phyloP scores from a whole-genome alignment of 1,139 yeast genomes.

The Nematodospora anomalae region DNA sequence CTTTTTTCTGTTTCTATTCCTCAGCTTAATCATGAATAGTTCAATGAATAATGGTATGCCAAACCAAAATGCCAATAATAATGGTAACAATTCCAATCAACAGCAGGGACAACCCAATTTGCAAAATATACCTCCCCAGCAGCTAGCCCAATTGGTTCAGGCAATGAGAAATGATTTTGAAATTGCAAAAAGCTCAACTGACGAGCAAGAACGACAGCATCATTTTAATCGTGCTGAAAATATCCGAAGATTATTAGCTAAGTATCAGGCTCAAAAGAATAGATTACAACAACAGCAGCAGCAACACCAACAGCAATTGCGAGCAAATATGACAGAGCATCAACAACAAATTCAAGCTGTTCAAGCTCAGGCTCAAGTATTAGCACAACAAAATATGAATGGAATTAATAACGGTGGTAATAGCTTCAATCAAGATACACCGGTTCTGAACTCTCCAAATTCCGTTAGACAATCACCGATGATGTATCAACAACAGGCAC shows the following conservation, averaged over 20 bases:
- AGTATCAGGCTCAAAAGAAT: conserved; percentile 43
- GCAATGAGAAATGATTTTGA: conserved; percentile 61
- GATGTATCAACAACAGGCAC: conserved; percentile 11
- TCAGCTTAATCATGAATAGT: conserved; percentile 9
- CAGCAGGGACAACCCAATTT: conserved; percentile 10
- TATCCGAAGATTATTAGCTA: conserved; percentile 50
- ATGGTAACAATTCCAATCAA: conserved; percentile 1
- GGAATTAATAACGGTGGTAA: conserved; percentile 3
- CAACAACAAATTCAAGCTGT: conserved; percentile 12
- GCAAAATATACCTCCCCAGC: conserved; percentile 47
- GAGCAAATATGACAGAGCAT: conserved; percentile 1
- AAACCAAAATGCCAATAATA: conserved; percentile 3
- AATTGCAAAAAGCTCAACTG: conserved; percentile 56
- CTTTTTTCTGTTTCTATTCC: too few relatives aligned
- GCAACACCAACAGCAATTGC: conserved; percentile 14
- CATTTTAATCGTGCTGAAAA: conserved; percentile 69
- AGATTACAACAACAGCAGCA: conserved; percentile 18
- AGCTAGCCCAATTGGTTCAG: conserved; percentile 61
- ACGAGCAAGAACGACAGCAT: conserved; percentile 66
- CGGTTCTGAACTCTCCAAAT: conserved; percentile 13
- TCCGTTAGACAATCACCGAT: conserved; percentile 13
- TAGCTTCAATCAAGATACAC: conserved; percentile 8
- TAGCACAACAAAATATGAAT: conserved; percentile 11
- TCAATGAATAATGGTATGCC: conserved; percentile 9
- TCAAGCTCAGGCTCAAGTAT: conserved; percentile 14